Conservation (phyloP, 495 filamentous ascomycete genomes). For the Talaromyces thailandensis region DNA sequence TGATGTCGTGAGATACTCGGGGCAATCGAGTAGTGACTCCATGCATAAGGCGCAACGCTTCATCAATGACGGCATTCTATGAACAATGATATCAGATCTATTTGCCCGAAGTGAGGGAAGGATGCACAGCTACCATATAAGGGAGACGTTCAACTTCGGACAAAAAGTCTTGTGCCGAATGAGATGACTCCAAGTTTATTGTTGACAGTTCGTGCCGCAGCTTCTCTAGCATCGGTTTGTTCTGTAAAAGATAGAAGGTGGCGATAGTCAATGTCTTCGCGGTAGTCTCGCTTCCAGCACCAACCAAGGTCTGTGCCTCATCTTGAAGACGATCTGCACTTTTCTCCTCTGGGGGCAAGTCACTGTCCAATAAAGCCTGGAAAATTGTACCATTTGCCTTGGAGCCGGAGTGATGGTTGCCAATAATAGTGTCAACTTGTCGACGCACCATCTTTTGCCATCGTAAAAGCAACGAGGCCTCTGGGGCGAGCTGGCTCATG, state of each 20-base stretch:
- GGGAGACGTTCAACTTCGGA: slow-evolving; percentile 33
- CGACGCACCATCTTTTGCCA: slow-evolving; percentile 5
- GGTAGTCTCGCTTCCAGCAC: slow-evolving; percentile 29
- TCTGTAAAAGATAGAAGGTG: slow-evolving; percentile 20
- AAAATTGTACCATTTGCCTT: slow-evolving; percentile 12
- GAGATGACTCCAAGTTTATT: slow-evolving; percentile 16
- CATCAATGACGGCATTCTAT: slow-evolving; percentile 28
- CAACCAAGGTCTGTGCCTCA: slow-evolving; percentile 22
- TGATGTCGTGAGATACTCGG: slow-evolving; percentile 18
- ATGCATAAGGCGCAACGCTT: slow-evolving; percentile 34
- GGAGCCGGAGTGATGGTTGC: background rate
- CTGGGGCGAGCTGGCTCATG: background rate
- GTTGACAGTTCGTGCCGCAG: slow-evolving; percentile 18
- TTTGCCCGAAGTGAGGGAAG: background rate
- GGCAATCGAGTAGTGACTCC: slow-evolving; percentile 29
- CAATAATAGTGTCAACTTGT: slow-evolving; percentile 3
- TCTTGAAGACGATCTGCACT: slow-evolving; percentile 19
- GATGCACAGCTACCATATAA: slow-evolving; percentile 37
- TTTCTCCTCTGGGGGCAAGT: slow-evolving; percentile 14
- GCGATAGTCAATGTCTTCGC: slow-evolving; percentile 17
- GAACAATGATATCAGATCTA: background rate
- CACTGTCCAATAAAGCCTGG: slow-evolving; percentile 9
- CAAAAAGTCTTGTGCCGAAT: slow-evolving; percentile 2
- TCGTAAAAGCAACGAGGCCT: background rate
- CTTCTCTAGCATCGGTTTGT: slow-evolving; percentile 12